Base-by-base conservation (phyloP, 257 asterid genomes). In the Ballota nigra region DNA sequence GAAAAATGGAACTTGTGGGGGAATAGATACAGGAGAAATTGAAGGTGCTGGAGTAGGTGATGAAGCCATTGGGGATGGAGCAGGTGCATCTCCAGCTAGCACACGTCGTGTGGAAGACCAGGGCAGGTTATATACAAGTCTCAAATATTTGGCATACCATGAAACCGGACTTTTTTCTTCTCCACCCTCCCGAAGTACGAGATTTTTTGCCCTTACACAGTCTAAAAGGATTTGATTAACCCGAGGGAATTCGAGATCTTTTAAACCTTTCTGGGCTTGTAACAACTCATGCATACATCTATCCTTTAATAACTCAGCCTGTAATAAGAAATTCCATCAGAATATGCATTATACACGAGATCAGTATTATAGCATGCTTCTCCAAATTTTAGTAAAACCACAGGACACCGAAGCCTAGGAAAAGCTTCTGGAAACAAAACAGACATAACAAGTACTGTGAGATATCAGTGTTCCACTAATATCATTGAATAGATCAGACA, bases 271-370 rank as follows among this genome's bases (percentile, higher is more conserved):
- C 72, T 78, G 82, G 75, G 84, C 80, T 73, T 45, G 81, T 40
- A 75, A 61, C 77, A 90, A 79, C 77, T 90, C 95, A 40, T 68
- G 78, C 79, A 73, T 73, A 77, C 98, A 92, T 47, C 81, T 81
- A 29, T 67, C 66, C 84, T 76, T 77, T 71, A 88, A 55, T 55
- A 87, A 73, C 38, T 84, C 93, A 68, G 87, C 97, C 97, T 92
- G 96, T 86, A 86, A 70, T 34, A 61, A 66, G 58, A 82, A 79
- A 24, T 66, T 55, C 41, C 43, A 79, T 74, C 71, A 67, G 68
- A 79, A 74, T 53, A 6, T 49, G 24, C 53, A 16, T 13, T 19
- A 60, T 58, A 45, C 19, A 7, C 22, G 8, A 8, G 24, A 15
- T 49, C 57, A 49, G 45, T 47, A 66, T 13, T 51, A 38, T 33